Conservation (phyloP, 257 asterid species). For the Primulina huaijiensis region DNA sequence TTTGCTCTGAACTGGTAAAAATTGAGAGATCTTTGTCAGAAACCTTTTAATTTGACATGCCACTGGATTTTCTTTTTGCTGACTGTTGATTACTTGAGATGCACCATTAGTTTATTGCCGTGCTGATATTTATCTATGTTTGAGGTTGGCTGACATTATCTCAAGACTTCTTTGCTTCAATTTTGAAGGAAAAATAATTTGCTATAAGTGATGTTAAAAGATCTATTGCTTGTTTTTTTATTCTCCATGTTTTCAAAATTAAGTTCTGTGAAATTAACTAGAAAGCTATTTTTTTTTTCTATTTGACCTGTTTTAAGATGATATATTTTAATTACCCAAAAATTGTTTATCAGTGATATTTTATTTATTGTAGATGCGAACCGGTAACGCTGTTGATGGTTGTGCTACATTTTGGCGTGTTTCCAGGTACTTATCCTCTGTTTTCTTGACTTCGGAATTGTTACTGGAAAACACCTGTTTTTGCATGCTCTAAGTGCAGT, state of each 20-base stretch:
- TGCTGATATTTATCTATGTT: background rate
- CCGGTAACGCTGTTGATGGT: conserved; percentile 86
- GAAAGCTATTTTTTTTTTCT: background rate
- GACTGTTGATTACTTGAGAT: conserved; percentile 2
- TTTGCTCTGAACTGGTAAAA: background rate
- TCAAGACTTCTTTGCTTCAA: background rate
- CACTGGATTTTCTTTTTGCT: conserved; percentile 4
- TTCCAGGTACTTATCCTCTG: conserved; percentile 52
- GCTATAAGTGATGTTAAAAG: background rate
- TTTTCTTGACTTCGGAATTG: conserved; percentile 15
- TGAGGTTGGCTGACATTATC: background rate
- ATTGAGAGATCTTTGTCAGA: background rate
- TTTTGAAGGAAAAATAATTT: background rate
- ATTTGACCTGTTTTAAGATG: conserved; percentile 6
- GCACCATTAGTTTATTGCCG: conserved; percentile 13
- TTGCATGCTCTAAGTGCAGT: conserved; percentile 5
- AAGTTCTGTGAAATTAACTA: background rate
- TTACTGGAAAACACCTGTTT: conserved; percentile 21
- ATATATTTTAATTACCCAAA: conserved; percentile 2
- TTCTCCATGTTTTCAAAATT: background rate
- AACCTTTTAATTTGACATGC: background rate
- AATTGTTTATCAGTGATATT: conserved; percentile 8
- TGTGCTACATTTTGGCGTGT: conserved; percentile 93
- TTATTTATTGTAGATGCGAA: conserved; percentile 67
- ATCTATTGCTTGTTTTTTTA: background rate